These are phyloP conservation scores for Vanilla planifolia DNA, from an alignment of 106 monocot genomes.

Conservation along the genomic window DNA sequence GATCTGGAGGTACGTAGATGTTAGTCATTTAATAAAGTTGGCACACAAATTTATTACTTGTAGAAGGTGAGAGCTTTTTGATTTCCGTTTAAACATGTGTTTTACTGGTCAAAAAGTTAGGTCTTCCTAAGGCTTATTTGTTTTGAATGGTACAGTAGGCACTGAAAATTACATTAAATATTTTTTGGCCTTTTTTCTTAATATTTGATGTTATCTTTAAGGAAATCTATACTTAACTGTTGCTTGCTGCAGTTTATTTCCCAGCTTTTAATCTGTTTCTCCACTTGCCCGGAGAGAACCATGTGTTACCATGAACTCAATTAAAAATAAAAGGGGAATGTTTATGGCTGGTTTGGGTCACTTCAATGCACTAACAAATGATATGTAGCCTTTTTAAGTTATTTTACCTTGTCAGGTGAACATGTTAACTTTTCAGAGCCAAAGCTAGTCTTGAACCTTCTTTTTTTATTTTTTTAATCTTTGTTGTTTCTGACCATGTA, in stretches of 20 bases:
- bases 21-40: no score
- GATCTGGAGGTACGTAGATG: slow-evolving; percentile 84
- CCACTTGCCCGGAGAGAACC: no score
- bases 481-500: not conserved
- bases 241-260: no score
- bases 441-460: not conserved
- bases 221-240: no score
- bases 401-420: not conserved
- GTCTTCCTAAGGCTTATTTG: not conserved
- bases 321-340: not conserved
- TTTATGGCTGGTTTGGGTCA: not conserved
- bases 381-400: not conserved
- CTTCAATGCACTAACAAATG: not conserved
- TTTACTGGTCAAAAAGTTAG: not conserved
- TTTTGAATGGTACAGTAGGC: no score
- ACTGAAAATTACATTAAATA: no score
- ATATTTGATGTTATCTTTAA: no score
- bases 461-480: not conserved
- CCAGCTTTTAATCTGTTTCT: no score
- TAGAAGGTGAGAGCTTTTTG: not conserved
- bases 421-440: not conserved
- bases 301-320: not conserved
- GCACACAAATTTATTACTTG: not conserved
- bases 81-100: not conserved
- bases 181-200: no score